Evolutionary conservation across 495 filamentous ascomycete species (phyloP), one percentile per base, ranked within the genome.

Genomic region (Penicillium arizonense): DNA sequence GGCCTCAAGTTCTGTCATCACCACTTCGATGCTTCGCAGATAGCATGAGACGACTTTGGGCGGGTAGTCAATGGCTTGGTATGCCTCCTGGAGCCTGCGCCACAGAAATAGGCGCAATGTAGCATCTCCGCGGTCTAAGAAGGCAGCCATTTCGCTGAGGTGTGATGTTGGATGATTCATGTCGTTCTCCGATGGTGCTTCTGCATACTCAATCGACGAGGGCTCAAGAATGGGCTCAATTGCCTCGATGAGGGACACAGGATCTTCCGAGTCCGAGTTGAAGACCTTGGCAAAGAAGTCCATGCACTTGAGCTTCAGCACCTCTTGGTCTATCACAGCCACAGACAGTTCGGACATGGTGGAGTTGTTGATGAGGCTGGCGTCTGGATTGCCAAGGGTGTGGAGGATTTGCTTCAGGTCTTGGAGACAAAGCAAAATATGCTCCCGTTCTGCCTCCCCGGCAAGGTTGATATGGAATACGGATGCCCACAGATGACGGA

Each of bases 231-330:
- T 85, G 1, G 95, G 94, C 58, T 99, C 95, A 30, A 99, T 75
- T 34, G 83, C 94, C 57, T 96, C 91, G 57, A 99, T 96, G 4
- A 96, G 79, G 8, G 83, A 81, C 4, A 89, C 78, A 0, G 94
- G 87, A 61, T 96, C 84, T 33, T 82, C 82, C 30, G 81, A 70
- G 36, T 84, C 77, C 21, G 79, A 67, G 46, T 74, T 76, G 57
- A 97, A 96, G 1, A 99, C 82, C 26, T 83, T 87, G 53, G 88
- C 77, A 70, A 99, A 97, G 70, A 96, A 97, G 61, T 96, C 95
- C 83, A 94, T 91, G 0, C 91, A 97, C 12, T 89, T 96, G 12
- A 97, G 75, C 62, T 91, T 89, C 40, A 89, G 89, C 23, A 96
- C 88, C 61, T 99, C 94, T 28, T 90, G 85, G 41, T 96, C 91